Base-by-base conservation (phyloP, 2,329 filamentous ascomycete genomes). In the Xylaria polymorpha region DNA sequence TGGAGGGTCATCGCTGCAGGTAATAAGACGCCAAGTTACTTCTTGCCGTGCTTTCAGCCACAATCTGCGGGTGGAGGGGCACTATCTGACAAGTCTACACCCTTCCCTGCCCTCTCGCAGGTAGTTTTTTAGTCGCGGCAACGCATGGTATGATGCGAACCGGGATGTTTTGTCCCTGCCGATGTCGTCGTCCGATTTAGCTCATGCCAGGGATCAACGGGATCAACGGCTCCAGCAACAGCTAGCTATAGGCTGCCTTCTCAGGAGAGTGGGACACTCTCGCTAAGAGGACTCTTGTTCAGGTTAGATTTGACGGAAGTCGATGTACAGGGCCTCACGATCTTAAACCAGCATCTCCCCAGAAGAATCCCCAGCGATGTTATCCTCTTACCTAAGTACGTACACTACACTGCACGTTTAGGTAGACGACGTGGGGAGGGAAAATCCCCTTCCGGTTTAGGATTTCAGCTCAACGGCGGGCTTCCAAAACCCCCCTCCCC, bases 11-110 rank as follows among this genome's bases (percentile, higher is more conserved):
- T 68, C 41, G 56, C 64, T 68, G 64, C 67, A 70, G 60, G 67
- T 66, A 68, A 70, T 66, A 57, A 61, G 55, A 70, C 57, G 67
- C 66, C 57, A 69, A 58, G 62, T 50, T 57, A 53, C 14, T 46
- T 59, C 56, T 66, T 66, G 65, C 69, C 64, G 64, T 61, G 53
- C 57, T 64, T 67, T 71, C 70, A 71, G 70, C 70, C 70, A 71
- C 67, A 67, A 71, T 59, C 61, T 70, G 64, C 65, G 62, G 60
- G 59, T 64, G 50, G 68, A 63, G 48, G 55, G 66, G 50, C 29
- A n/a, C 61, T 60, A 65, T 63, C 63, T 65, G 61, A 62, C 67
- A 57, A 61, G 56, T 51, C 39, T 55, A 35, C 63, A 55, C 55
- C 64, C 59, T 51, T 56, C 46, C 44, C 37, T 64, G 41, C 25